Conservation (phyloP, 768 basidiomycete species). For the Termitomyces sp. region DNA sequence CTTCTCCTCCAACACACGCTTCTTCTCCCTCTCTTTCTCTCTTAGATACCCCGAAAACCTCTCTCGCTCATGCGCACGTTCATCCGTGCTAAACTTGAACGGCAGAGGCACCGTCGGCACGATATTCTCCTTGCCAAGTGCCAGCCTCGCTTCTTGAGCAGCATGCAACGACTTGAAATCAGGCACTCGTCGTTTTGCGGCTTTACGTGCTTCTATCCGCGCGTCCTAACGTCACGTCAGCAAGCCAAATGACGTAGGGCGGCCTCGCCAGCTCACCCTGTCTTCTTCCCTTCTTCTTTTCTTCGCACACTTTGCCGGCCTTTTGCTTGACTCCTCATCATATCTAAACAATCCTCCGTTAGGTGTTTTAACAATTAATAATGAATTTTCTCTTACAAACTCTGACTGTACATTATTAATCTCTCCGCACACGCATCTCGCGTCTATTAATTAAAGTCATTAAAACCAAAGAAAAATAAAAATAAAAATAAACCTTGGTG, state of each 20-base stretch:
- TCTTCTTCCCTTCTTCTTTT: no score
- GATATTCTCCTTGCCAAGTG: constrained; percentile 40
- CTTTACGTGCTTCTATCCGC: constrained; percentile 42
- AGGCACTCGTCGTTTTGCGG: constrained; percentile 27
- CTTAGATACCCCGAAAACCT: constrained; percentile 55
- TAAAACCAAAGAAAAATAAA: no score
- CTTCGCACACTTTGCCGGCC: no score
- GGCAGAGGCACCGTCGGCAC: constrained; percentile 43
- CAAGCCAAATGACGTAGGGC: no score
- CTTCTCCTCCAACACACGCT: constrained; percentile 39
- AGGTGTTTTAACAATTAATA: no score
- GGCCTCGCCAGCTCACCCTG: no score
- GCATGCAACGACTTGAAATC: constrained; percentile 53
- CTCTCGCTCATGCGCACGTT: constrained; percentile 54
- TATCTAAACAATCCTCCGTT: no score
- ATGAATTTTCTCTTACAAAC: not conserved
- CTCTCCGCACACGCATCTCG: constrained; percentile 16
- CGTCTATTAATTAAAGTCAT: no score
- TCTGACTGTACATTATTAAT: constrained; percentile 45
- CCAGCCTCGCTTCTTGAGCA: constrained; percentile 35
- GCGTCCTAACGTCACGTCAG: constrained; percentile 21
- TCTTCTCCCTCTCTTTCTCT: constrained; percentile 50
- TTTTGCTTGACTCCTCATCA: no score
- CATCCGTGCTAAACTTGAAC: constrained; percentile 46
- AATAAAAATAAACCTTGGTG: no score